A percentile compares a stretch with the other conserved stretches of the same genome.
Evolutionary conservation across 768 basidiomycete genomes (phyloP).

Genomic region (Tulasnella sp.): DNA sequence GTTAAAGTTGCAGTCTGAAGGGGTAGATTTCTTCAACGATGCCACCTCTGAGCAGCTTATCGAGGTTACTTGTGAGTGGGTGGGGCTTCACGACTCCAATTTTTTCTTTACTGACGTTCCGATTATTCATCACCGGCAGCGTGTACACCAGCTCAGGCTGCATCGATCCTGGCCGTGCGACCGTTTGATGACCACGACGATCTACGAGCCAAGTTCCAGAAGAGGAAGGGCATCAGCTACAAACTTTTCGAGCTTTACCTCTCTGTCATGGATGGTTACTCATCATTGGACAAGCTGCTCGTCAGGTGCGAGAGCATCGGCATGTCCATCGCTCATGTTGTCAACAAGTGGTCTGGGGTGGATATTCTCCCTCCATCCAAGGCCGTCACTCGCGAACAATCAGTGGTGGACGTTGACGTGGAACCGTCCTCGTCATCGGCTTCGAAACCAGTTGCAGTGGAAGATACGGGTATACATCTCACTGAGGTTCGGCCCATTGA

Average conservation of each 20-base stretch:
- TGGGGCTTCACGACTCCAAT: background rate
- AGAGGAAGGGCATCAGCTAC: conserved; percentile 86
- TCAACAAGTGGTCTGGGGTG: conserved; percentile 57
- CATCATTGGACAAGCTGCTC: conserved; percentile 79
- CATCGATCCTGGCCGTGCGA: conserved; percentile 62
- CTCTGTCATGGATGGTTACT: conserved; percentile 74
- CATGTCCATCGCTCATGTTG: conserved; percentile 54
- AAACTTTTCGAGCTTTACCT: conserved; percentile 86
- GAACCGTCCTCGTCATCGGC: conserved; percentile 18
- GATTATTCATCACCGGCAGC: conserved; percentile 25
- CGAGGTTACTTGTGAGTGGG: conserved; percentile 33
- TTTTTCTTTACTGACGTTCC: background rate
- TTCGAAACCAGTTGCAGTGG: conserved; percentile 28
- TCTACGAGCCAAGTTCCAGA: conserved; percentile 66
- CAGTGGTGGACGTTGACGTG: conserved; percentile 10
- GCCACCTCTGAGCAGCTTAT: conserved; percentile 31
- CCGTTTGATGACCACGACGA: conserved; percentile 73
- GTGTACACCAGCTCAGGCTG: conserved; percentile 72
- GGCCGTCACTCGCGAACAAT: conserved; percentile 22
- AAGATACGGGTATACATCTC: conserved; percentile 15
- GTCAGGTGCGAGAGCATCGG: conserved; percentile 85
- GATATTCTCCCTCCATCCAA: conserved; percentile 31
- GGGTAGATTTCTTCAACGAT: conserved; percentile 34
- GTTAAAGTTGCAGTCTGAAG: conserved; percentile 27
- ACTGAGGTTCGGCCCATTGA: conserved; percentile 22